These are phyloP conservation scores for Ophiostoma ips DNA, from an alignment of 2,329 filamentous ascomycete species.

Conservation along the genomic window DNA sequence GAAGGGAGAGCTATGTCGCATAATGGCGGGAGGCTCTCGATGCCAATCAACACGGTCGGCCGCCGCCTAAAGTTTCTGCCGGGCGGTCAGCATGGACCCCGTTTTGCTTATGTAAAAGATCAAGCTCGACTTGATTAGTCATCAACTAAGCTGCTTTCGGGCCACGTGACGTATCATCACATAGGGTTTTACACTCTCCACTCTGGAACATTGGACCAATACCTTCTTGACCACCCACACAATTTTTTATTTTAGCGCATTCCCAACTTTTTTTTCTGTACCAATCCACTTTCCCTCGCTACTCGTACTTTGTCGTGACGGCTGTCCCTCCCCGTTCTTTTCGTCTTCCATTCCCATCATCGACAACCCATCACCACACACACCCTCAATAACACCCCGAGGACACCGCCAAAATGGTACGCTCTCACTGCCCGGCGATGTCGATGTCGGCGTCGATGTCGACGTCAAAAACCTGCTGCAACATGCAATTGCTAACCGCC, in stretches of 20 bases:
- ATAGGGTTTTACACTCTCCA: not conserved
- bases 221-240: not conserved
- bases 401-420: constrained; percentile 27
- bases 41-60: constrained; percentile 4
- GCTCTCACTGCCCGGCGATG: not conserved
- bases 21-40: not conserved
- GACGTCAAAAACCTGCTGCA: too few relatives aligned
- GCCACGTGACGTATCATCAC: not conserved
- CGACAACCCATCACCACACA: constrained; percentile 5
- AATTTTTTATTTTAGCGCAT: not conserved
- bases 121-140: not conserved
- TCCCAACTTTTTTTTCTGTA: not conserved
- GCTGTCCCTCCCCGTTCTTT: not conserved
- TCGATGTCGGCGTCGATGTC: too few relatives aligned
- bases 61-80: constrained; percentile 5
- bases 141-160: not conserved
- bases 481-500: not conserved
- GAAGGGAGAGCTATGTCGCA: not conserved
- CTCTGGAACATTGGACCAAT: too few relatives aligned
- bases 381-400: too few relatives aligned
- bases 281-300: not conserved
- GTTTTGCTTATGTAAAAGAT: not conserved
- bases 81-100: not conserved
- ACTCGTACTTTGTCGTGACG: constrained; percentile 2
- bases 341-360: constrained; percentile 4